Percentiles rank a stretch among this genome's conserved stretches.
Evolutionary conservation across 73 alveolate genomes (phyloP).

Genomic region (Symbiodinium natans): DNA sequence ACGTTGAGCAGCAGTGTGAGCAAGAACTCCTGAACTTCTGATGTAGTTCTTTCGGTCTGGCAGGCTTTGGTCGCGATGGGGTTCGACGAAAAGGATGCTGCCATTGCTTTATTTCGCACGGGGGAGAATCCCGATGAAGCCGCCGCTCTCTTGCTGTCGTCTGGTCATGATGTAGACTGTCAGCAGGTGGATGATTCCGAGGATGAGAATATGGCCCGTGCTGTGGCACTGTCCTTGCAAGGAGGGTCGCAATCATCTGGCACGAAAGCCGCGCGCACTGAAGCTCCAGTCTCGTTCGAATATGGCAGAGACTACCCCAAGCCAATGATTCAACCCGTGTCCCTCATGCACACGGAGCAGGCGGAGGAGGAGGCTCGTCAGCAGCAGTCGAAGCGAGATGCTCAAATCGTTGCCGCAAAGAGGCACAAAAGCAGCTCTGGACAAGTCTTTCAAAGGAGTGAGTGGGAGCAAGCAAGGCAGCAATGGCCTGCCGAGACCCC

Average conservation of each 20-base stretch:
- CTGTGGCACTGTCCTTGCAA: constrained; percentile 42
- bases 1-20: too few relatives aligned
- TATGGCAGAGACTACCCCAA: constrained; percentile 87
- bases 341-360: constrained; percentile 84
- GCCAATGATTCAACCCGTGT: constrained; percentile 78
- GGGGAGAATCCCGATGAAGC: constrained; percentile 77
- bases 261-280: neutral
- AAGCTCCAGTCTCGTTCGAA: neutral
- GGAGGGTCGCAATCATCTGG: neutral
- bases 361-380: constrained; percentile 86
- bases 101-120: constrained; percentile 67
- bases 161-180: neutral
- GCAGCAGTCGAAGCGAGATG: constrained; percentile 54
- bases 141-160: constrained; percentile 43
- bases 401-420: constrained; percentile 52
- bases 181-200: constrained; percentile 1
- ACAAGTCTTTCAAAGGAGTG: constrained; percentile 18
- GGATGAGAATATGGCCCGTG: constrained; percentile 62
- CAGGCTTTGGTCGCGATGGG: constrained; percentile 81
- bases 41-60: too few relatives aligned
- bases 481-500: constrained; percentile 85
- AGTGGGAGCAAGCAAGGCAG: constrained; percentile 70
- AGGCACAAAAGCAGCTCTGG: constrained; percentile 28
- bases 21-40: too few relatives aligned
- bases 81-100: constrained; percentile 78